Base-by-base conservation (phyloP, 2,329 filamentous ascomycete species). In the Endoconidiophora laricicola region DNA sequence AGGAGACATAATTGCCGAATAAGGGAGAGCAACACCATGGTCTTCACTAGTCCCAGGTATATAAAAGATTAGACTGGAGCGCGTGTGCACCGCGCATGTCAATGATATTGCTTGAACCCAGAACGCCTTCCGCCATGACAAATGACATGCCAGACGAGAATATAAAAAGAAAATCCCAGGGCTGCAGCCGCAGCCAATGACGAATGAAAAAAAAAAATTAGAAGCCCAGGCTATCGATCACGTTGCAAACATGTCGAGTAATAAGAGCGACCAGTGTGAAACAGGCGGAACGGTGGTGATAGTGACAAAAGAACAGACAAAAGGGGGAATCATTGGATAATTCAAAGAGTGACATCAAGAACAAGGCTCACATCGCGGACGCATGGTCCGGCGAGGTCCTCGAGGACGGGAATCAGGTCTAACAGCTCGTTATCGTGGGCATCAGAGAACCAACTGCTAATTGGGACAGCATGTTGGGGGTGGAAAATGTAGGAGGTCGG, bases 381-480 rank as follows among this genome's bases (percentile, higher is more conserved):
- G 63, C 90, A 84, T 54, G 80, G 67, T 57, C 84, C 82, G 55
- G 91, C 90, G 62, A 98, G 74, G 66, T 98, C 91, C 73, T 98
- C 91, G 57, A 98, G 86, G 59, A 98, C 91, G 48, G 91, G 91
- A 64, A 98, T 96, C 59, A 98, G 72, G 64, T 98, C 91, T 60
- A 98, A 74, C 55, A 98, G 75, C 73, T 98, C 91, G 67, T 98
- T 98, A 70, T 98, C 91, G 67, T 98, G 91, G 55, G 91, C 91
- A 68, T 98, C 91, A 57, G 88, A 95, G 70, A 98, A 98, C 91
- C 91, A 98, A 73, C 90, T 96, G 76, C 88, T 95, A 69, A 98
- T 98, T 23, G 91, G 91, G 46, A 98, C 90, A 54, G 91, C 91
- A 65, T 98, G 91, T 69, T 98, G 90, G 22, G 91, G 91, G 63